Conservation (phyloP, 345 rosid genomes). For the Euphorbia pulcherrima region DNA sequence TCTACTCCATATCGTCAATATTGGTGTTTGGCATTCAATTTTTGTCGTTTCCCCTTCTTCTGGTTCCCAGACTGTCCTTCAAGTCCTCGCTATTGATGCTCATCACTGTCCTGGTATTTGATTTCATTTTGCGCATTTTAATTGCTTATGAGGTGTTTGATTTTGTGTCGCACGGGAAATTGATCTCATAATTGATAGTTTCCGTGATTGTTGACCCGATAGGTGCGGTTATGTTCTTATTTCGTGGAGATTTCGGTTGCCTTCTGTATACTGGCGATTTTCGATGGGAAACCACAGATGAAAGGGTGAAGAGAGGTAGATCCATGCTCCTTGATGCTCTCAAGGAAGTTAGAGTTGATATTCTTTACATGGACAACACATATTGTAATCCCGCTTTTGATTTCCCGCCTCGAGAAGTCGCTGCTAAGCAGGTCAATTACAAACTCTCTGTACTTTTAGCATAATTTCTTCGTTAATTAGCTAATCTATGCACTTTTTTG, state of each 20-base stretch:
- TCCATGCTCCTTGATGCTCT: conserved; percentile 44
- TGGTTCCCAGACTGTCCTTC: conserved; percentile 29
- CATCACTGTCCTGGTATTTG: conserved; percentile 75
- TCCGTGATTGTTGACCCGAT: not conserved
- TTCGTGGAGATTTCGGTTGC: conserved; percentile 71
- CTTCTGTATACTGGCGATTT: conserved; percentile 71
- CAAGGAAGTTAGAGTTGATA: conserved; percentile 31
- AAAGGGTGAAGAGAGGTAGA: conserved; percentile 33
- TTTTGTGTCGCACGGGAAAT: conserved; percentile 1
- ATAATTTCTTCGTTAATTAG: not conserved
- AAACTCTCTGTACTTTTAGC: not conserved
- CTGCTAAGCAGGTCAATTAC: conserved; percentile 48
- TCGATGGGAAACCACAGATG: conserved; percentile 50
- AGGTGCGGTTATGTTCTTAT: conserved; percentile 77
- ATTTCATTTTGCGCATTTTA: not conserved
- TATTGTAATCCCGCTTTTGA: conserved; percentile 61
- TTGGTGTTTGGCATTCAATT: conserved; percentile 54
- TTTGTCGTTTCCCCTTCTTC: conserved; percentile 47
- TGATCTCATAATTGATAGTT: not conserved
- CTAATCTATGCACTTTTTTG: not conserved
- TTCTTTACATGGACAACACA: conserved; percentile 70
- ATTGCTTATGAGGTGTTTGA: conserved; percentile 9
- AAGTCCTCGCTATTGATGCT: conserved; percentile 62
- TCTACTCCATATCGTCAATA: conserved; percentile 52
- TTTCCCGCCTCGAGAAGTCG: conserved; percentile 57